Percentiles rank a stretch among this genome's conserved stretches.
Conservation (phyloP, 1,284 basidiomycete genomes). For the Puccinia polysora region DNA sequence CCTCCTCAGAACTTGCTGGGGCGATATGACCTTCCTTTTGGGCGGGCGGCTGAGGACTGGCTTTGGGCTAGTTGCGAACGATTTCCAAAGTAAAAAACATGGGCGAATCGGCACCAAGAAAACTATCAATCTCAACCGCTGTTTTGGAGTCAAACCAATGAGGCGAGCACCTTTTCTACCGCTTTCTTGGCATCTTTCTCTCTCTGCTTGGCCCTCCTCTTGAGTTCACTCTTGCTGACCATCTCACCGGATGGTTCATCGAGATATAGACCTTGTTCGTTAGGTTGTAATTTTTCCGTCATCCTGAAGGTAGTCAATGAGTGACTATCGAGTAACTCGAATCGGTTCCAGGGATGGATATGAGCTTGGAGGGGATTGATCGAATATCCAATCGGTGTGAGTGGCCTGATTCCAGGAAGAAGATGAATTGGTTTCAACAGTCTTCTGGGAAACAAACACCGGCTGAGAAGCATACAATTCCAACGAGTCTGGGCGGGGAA, state of each 20-base stretch:
- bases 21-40: constrained; percentile 46
- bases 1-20: constrained; percentile 61
- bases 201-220: constrained; percentile 79
- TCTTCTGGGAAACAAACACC: too few relatives aligned
- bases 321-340: too few relatives aligned
- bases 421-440: too few relatives aligned
- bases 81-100: neutral
- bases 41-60: constrained; percentile 54
- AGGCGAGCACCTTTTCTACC: constrained; percentile 56
- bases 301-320: constrained; percentile 12
- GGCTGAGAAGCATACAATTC: too few relatives aligned
- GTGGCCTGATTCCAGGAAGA: too few relatives aligned
- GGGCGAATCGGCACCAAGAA: neutral
- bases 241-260: constrained; percentile 88
- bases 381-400: too few relatives aligned
- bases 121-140: neutral
- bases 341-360: too few relatives aligned
- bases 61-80: constrained; percentile 47
- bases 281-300: constrained; percentile 18
- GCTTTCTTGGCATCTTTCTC: constrained; percentile 80
- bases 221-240: constrained; percentile 91
- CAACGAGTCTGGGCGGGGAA: too few relatives aligned
- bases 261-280: constrained; percentile 50
- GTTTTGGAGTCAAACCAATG: neutral
- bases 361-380: too few relatives aligned